Evolutionary conservation across 202 grass and related monocot species (phyloP).

Genomic region (Digitaria exilis): DNA sequence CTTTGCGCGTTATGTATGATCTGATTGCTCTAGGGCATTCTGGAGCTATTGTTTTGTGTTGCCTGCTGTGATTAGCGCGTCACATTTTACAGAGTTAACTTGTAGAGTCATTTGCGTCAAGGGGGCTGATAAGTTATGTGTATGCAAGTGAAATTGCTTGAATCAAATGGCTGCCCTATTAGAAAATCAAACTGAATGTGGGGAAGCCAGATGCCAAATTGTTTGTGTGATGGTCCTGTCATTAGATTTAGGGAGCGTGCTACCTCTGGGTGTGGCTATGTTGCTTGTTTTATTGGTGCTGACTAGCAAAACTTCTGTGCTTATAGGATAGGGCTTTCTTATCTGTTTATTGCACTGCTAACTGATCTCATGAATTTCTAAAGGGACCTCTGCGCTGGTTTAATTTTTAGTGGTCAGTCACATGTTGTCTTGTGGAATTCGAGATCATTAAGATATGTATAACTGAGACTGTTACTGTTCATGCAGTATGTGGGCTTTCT

Average conservation of each 20-base stretch:
- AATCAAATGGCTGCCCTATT: not conserved
- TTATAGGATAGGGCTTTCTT: no score
- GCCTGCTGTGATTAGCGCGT: not conserved
- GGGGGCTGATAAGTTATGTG: not conserved
- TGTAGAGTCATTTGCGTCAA: not conserved
- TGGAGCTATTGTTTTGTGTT: not conserved
- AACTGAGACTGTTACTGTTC: not conserved
- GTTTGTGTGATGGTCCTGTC: not conserved
- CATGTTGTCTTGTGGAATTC: not conserved
- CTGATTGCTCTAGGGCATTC: not conserved
- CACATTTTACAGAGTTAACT: not conserved
- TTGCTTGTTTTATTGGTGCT: no score
- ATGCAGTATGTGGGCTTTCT: not conserved
- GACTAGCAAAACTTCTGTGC: no score
- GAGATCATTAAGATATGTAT: not conserved
- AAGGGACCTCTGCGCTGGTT: not conserved
- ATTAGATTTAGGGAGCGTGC: no score
- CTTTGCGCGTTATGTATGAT: not conserved
- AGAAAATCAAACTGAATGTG: not conserved
- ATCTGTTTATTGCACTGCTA: no score
- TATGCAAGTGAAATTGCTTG: not conserved
- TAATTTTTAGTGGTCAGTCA: not conserved
- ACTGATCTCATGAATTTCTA: no score
- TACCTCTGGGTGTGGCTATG: no score
- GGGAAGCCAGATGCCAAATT: no score